A percentile compares a stretch with the other conserved stretches of the same genome.
Conservation (phyloP, 257 asterid species). For the Scutellaria galericulata region DNA sequence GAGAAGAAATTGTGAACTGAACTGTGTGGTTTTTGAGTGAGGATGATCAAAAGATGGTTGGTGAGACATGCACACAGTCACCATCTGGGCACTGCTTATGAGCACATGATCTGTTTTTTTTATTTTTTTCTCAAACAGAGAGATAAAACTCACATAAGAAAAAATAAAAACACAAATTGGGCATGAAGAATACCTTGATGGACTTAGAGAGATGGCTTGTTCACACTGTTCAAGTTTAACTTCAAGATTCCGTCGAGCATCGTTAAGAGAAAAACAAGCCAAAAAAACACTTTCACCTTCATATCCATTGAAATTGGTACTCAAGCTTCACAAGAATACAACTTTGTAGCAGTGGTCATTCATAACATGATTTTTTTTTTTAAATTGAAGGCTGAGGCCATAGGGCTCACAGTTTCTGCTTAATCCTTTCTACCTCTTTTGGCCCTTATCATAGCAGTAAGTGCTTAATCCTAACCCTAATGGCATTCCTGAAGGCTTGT, state of each 20-base stretch:
- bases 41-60: conserved; percentile 75
- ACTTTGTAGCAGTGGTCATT: conserved; percentile 25
- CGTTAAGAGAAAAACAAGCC: conserved; percentile 42
- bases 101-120: conserved; percentile 9
- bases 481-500: no score
- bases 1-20: conserved; percentile 50
- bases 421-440: no score
- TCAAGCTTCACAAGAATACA: background rate
- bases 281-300: conserved; percentile 41
- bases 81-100: conserved; percentile 86
- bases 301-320: conserved; percentile 34
- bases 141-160: background rate
- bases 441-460: no score
- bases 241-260: conserved; percentile 54
- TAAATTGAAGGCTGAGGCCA: no score
- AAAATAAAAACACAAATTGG: conserved; percentile 1
- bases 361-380: background rate
- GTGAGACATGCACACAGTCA: conserved; percentile 71
- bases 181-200: conserved; percentile 57
- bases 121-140: background rate
- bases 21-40: conserved; percentile 65
- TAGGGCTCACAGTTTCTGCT: no score
- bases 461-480: no score
- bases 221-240: conserved; percentile 51
- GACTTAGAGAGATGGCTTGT: conserved; percentile 64